A percentile compares a stretch with the other conserved stretches of the same genome.
These are phyloP conservation scores for Wickerhamomyces sp. DNA, from an alignment of 1,139 yeast genomes.

Conservation along the genomic window DNA sequence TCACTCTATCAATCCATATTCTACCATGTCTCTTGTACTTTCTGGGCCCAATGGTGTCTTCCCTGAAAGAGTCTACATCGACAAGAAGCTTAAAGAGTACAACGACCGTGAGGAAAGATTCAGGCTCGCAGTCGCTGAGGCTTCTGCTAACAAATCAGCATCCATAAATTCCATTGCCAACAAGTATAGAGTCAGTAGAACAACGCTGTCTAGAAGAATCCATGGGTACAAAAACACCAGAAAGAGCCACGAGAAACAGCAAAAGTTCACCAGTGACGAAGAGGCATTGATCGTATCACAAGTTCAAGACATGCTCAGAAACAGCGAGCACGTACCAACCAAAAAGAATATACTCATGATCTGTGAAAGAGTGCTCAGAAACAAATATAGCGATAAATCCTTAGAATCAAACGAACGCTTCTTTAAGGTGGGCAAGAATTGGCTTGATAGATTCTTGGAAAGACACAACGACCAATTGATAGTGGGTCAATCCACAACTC, in stretches of 20 bases:
- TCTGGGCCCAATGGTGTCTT: background rate
- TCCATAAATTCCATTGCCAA: constrained; percentile 25
- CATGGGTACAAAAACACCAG: constrained; percentile 25
- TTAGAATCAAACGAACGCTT: constrained; percentile 11
- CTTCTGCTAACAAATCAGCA: constrained; percentile 22
- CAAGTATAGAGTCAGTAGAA: constrained; percentile 22
- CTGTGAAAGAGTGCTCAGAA: constrained; percentile 20
- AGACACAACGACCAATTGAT: constrained; percentile 23
- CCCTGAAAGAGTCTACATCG: constrained; percentile 17
- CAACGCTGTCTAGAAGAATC: constrained; percentile 24
- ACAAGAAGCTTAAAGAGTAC: constrained; percentile 23
- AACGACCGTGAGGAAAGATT: constrained; percentile 25
- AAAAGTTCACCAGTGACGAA: constrained; percentile 24
- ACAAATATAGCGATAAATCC: constrained; percentile 16
- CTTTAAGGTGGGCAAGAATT: constrained; percentile 25
- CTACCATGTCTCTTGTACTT: background rate
- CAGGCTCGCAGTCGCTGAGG: constrained; percentile 23
- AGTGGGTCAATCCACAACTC: constrained; percentile 16
- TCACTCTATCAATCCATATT: no score
- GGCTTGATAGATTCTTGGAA: constrained; percentile 25
- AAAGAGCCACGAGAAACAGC: constrained; percentile 25
- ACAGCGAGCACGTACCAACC: constrained; percentile 19
- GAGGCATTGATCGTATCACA: constrained; percentile 18
- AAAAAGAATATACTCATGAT: constrained; percentile 21
- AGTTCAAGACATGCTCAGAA: constrained; percentile 17